Base-by-base conservation (phyloP, 2,329 filamentous ascomycete genomes). In the Arthrobotrys iridis region DNA sequence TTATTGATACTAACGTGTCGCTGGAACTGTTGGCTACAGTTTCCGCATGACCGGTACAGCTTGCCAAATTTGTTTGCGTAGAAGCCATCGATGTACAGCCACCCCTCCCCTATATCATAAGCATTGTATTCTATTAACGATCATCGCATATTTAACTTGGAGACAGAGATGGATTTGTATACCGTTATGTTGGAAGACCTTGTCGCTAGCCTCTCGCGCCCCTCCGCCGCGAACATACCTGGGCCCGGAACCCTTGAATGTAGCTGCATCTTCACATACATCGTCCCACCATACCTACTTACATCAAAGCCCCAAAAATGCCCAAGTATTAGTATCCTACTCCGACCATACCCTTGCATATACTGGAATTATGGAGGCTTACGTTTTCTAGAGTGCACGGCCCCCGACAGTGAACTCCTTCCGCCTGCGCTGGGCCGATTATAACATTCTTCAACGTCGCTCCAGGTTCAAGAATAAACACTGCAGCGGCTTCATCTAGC, bases 381-480 rank as follows among this genome's bases (percentile, higher is more conserved):
- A 84, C 83, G 77, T 83, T 84, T 60, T 82, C 82, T 33, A 85
- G 79, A 5, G 82, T 84, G 79, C 85, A 86, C 11, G 83, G 80
- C 33, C 84, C 85, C 60, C 83, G 79, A 80, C 85, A 87, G 81
- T 87, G 85, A 30, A 87, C 83, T 62, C 83, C 85, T 80, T 86
- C 85, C 35, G 83, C 82, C 75, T 86, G 82, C 70, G 84, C 83
- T n/a, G 82, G 82, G 20, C 86, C 85, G 60, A 87, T 86, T 79
- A 87, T 86, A 79, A 85, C 85, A 78, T 87, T 87, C 77, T 83
- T 84, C 26, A 87, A 80, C 24, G 83, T 85, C 28, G 83, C 86
- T 28, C 86, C 86, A 58, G 83, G 81, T 79, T 84, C 82, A 60
- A 87, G 81, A 75, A 85, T 82, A 83, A 87, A 87, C 79, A 87